Evolutionary conservation across 2,329 filamentous ascomycete genomes (phyloP).

Genomic region (Exophiala calicioides): DNA sequence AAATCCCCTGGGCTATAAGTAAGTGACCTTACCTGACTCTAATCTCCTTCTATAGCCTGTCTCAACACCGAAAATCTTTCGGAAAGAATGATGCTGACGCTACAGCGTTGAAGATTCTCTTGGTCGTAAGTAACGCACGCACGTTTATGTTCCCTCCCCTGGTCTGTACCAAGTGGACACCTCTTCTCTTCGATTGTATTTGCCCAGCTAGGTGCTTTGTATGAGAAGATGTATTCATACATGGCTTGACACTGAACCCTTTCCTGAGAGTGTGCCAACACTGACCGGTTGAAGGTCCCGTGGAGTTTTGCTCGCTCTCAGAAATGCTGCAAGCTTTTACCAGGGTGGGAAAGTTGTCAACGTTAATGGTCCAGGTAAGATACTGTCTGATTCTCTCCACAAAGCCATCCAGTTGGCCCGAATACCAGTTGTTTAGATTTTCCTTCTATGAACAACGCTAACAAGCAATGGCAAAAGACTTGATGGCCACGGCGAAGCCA

Average conservation of each 20-base stretch:
- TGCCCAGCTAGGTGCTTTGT: too few relatives aligned
- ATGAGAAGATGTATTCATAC: too few relatives aligned
- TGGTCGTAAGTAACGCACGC: background rate
- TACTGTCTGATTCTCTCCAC: background rate
- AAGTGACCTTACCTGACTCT: background rate
- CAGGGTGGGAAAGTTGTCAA: constrained; percentile 70
- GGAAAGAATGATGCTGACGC: background rate
- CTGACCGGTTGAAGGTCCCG: constrained; percentile 42
- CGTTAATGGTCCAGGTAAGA: background rate
- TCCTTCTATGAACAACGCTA: constrained; percentile 55
- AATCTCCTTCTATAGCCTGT: background rate
- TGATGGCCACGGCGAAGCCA: constrained; percentile 86
- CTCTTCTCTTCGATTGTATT: too few relatives aligned
- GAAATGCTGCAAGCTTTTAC: constrained; percentile 82
- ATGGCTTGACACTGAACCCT: background rate
- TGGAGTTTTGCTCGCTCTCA: constrained; percentile 82
- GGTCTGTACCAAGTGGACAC: too few relatives aligned
- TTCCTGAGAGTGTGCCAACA: background rate
- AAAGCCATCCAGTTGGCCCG: background rate
- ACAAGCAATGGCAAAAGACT: constrained; percentile 54
- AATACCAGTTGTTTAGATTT: background rate
- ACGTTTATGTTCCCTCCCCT: background rate
- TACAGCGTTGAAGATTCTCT: background rate
- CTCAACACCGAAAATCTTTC: background rate
- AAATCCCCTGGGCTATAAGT: constrained; percentile 44